Base-by-base conservation (phyloP, 2,329 filamentous ascomycete genomes). In the Cercospora sojina region DNA sequence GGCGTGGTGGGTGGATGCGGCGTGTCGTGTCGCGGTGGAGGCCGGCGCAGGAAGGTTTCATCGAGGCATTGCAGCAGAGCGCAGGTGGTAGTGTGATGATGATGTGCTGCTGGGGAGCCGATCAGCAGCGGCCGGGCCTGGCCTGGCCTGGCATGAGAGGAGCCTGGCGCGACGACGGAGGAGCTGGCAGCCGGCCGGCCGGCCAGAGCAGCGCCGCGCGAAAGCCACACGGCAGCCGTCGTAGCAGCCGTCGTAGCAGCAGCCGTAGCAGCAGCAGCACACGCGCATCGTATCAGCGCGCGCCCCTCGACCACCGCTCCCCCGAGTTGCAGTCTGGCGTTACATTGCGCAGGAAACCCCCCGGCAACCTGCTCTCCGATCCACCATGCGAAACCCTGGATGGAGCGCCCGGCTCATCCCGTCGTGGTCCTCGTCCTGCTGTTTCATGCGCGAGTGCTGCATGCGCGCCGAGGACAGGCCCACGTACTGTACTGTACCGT, bases 1-100 rank as follows among this genome's bases (percentile, higher is more conserved):
- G 38, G 32, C 47, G 35, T 12, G 61, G n/a, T n/a, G n/a, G n/a
- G n/a, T n/a, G n/a, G n/a, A n/a, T n/a, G n/a, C n/a, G n/a, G 62
- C 25, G 56, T 51, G 4, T 20, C 47, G 56, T 55, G 55, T 38
- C 41, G 56, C 41, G 55, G 55, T 31, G 49, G 53, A 56, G 32
- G 47, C 16, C 13, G 56, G 57, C 18, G 25, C 23, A 23, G 64
- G 67, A 65, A 69, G 67, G 67, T 69, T 69, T 67, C 67, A 69
- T 69, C 65, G 49, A 62, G 59, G 62, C 67, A 66, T 62, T 35
- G 65, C 62, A 60, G 53, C n/a, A n/a, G 58, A 9, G 35, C 18
- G 35, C n/a, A 18, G 35, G 58, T 20, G 18, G 56, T 20, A 23
- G 25, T 41, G 35, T 61, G 59, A 31, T 58, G 29, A 29, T 38